A percentile compares a stretch with the other conserved stretches of the same genome.
These are phyloP conservation scores for Jasminum sambac DNA, from an alignment of 257 asterid genomes.

Conservation along the genomic window DNA sequence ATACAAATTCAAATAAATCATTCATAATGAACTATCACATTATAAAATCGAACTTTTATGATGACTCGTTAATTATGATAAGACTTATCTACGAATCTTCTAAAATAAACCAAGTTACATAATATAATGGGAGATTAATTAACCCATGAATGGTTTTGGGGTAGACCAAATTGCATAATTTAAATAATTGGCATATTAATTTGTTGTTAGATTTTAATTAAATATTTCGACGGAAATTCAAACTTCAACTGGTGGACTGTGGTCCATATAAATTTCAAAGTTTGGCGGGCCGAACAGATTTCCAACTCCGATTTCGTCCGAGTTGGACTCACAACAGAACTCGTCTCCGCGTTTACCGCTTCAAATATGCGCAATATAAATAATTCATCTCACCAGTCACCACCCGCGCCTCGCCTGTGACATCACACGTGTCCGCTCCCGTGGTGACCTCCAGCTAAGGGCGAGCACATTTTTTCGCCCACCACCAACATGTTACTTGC, in stretches of 20 bases:
- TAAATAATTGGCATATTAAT: too few relatives aligned
- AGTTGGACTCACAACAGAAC: conserved; percentile 26
- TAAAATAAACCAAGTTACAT: too few relatives aligned
- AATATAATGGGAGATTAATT: too few relatives aligned
- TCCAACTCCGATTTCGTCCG: neutral
- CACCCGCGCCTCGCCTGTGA: neutral
- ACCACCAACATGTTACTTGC: conserved; percentile 34
- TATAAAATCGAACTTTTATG: too few relatives aligned
- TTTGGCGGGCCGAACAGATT: conserved; percentile 29
- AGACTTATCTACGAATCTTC: too few relatives aligned
- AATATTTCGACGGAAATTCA: too few relatives aligned
- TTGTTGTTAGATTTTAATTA: too few relatives aligned
- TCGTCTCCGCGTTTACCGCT: conserved; percentile 52
- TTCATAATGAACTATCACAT: too few relatives aligned
- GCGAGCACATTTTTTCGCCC: conserved; percentile 1
- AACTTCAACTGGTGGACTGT: neutral
- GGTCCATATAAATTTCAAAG: conserved; percentile 21
- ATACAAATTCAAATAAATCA: too few relatives aligned
- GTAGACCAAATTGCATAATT: too few relatives aligned
- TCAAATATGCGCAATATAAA: conserved; percentile 11
- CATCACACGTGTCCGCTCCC: neutral
- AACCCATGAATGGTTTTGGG: too few relatives aligned
- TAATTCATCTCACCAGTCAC: neutral
- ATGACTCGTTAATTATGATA: too few relatives aligned
- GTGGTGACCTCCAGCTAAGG: conserved; percentile 29